A percentile compares a stretch with the other conserved stretches of the same genome.
These are phyloP conservation scores for Eucalyptus grandis DNA, from an alignment of 345 rosid species.

Conservation along the genomic window DNA sequence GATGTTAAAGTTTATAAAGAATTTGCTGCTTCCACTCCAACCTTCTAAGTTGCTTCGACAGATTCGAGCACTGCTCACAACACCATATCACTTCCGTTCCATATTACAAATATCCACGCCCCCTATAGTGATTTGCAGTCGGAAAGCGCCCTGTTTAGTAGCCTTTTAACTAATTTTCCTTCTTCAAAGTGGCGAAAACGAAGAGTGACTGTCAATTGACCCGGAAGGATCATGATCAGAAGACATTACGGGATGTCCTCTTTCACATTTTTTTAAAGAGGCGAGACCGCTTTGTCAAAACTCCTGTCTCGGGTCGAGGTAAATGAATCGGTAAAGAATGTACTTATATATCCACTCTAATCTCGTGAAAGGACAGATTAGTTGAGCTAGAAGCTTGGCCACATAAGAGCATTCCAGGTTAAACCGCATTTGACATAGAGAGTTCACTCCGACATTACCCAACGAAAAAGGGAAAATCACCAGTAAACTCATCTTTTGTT, in stretches of 20 bases:
- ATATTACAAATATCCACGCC: neutral
- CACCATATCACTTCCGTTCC: neutral
- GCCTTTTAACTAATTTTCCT: neutral
- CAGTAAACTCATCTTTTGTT: neutral
- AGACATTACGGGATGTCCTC: neutral
- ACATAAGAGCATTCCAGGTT: neutral
- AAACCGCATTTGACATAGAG: neutral
- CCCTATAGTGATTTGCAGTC: neutral
- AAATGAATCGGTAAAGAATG: neutral
- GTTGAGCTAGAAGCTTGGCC: neutral
- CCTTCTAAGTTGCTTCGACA: neutral
- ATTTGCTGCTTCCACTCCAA: neutral
- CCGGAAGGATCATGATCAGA: neutral
- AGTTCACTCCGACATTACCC: neutral
- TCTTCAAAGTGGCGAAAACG: neutral
- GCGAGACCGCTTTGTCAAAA: neutral
- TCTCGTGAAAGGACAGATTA: neutral
- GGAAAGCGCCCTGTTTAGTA: neutral
- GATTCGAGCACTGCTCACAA: neutral
- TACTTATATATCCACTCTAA: neutral
- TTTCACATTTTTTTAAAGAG: neutral
- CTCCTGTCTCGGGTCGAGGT: neutral
- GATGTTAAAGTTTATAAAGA: neutral
- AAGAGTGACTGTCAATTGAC: neutral
- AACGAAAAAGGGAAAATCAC: neutral